A percentile compares a stretch with the other conserved stretches of the same genome.
Evolutionary conservation across 129 eudicot species (phyloP).

Genomic region (Dittrichia graveolens): DNA sequence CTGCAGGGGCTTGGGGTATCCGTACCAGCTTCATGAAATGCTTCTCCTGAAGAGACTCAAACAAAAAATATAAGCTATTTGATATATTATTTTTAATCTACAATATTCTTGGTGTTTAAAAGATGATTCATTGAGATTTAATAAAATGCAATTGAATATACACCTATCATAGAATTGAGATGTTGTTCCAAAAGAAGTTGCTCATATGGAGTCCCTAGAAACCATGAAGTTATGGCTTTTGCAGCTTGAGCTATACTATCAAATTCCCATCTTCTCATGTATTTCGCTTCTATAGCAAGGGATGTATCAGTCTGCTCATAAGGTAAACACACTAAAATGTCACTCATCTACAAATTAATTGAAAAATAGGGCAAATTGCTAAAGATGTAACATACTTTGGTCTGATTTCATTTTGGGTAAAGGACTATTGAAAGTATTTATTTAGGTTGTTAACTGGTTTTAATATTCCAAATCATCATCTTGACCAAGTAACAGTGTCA

Average conservation of each 20-base stretch:
- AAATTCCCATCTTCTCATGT: conserved; percentile 94
- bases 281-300: conserved; percentile 79
- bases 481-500: neutral
- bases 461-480: neutral
- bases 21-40: conserved; percentile 73
- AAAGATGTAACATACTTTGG: neutral
- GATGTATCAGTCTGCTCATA: conserved; percentile 82
- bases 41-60: conserved; percentile 57
- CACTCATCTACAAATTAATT: neutral
- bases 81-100: neutral
- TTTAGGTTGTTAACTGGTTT: neutral
- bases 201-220: conserved; percentile 70
- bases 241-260: conserved; percentile 91
- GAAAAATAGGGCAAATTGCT: neutral
- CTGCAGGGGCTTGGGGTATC: conserved; percentile 36
- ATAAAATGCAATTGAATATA: neutral
- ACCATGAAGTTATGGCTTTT: conserved; percentile 71
- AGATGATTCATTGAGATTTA: conserved; percentile 3
- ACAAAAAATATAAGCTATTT: conserved; percentile 15
- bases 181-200: conserved; percentile 62
- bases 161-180: conserved; percentile 72
- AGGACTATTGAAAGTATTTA: neutral
- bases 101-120: neutral
- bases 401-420: neutral
- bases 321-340: conserved; percentile 8